phyloP scores from a whole-genome alignment of 331 rosid species.

The Erythrophleum ivorense region DNA sequence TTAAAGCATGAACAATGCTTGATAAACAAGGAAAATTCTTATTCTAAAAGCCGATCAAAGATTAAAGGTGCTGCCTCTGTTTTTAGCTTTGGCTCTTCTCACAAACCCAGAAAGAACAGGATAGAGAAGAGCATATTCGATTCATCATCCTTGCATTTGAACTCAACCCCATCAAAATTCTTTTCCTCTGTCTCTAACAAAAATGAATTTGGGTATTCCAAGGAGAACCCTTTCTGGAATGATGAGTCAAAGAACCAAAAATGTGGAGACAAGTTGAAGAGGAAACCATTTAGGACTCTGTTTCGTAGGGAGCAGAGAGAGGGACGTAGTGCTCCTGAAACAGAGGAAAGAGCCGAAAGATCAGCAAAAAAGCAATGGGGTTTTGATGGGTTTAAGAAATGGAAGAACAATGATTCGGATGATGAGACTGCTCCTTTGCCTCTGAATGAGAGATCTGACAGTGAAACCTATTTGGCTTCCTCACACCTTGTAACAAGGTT shows the following conservation, averaged over 20 bases:
- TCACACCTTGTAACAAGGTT: constrained; percentile 46
- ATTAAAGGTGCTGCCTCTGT: constrained; percentile 80
- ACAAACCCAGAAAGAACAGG: constrained; percentile 55
- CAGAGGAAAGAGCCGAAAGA: constrained; percentile 53
- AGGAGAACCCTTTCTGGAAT: constrained; percentile 50
- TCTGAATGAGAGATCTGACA: constrained; percentile 69
- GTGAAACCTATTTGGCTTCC: constrained; percentile 51
- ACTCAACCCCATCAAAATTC: constrained; percentile 37
- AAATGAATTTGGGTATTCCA: constrained; percentile 39
- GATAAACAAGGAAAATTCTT: constrained; percentile 53
- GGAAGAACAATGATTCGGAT: constrained; percentile 75
- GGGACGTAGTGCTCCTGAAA: constrained; percentile 41
- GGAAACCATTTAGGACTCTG: constrained; percentile 76
- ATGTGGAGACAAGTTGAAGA: constrained; percentile 58
- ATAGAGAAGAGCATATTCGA: constrained; percentile 76
- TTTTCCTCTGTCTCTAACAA: constrained; percentile 26
- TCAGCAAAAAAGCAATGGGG: constrained; percentile 68
- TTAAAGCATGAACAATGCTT: constrained; percentile 71
- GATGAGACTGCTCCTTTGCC: constrained; percentile 86
- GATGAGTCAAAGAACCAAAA: constrained; percentile 8
- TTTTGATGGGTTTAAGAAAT: constrained; percentile 49
- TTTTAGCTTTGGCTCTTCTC: constrained; percentile 63
- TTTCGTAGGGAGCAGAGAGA: constrained; percentile 71
- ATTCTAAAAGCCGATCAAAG: constrained; percentile 59
- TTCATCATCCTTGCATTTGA: constrained; percentile 36